Conservation (phyloP, 192 early-diverging fungal genomes). For the Umbelopsis sp. region DNA sequence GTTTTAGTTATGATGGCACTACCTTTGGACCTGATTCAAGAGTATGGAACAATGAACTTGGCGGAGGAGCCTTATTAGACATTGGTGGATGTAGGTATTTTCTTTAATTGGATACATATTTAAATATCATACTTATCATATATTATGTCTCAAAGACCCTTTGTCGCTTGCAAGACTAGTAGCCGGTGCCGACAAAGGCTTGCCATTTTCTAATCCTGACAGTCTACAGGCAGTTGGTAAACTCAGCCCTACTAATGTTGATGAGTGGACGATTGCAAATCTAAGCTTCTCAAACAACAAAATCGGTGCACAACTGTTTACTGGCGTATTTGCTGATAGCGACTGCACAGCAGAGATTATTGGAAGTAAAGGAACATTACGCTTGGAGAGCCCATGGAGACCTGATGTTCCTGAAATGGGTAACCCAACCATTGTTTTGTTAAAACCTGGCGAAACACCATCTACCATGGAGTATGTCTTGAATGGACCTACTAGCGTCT, state of each 20-base stretch:
- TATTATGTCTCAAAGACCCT: constrained; percentile 22
- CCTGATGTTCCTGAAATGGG: constrained; percentile 33
- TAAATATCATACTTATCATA: neutral
- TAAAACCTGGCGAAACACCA: neutral
- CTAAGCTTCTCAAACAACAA: constrained; percentile 22
- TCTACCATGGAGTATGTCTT: constrained; percentile 12
- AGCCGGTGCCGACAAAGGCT: constrained; percentile 21
- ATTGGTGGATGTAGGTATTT: constrained; percentile 40
- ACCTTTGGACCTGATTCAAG: constrained; percentile 23
- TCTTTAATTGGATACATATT: neutral
- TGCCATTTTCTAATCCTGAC: constrained; percentile 17
- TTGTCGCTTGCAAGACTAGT: constrained; percentile 35
- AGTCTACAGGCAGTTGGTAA: constrained; percentile 24
- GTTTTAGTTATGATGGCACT: constrained; percentile 31
- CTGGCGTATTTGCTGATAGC: constrained; percentile 30
- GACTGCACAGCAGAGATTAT: constrained; percentile 29
- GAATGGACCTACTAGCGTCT: constrained; percentile 16
- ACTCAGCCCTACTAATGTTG: constrained; percentile 31
- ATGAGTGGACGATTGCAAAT: constrained; percentile 37
- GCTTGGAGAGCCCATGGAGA: constrained; percentile 32
- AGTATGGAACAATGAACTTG: constrained; percentile 36
- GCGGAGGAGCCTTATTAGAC: constrained; percentile 37
- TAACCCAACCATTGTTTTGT: constrained; percentile 17
- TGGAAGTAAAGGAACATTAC: constrained; percentile 28
- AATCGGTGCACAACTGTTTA: constrained; percentile 29